A percentile compares a stretch with the other conserved stretches of the same genome.
Conservation (phyloP, 306 rosid genomes). For the Geum urbanum region DNA sequence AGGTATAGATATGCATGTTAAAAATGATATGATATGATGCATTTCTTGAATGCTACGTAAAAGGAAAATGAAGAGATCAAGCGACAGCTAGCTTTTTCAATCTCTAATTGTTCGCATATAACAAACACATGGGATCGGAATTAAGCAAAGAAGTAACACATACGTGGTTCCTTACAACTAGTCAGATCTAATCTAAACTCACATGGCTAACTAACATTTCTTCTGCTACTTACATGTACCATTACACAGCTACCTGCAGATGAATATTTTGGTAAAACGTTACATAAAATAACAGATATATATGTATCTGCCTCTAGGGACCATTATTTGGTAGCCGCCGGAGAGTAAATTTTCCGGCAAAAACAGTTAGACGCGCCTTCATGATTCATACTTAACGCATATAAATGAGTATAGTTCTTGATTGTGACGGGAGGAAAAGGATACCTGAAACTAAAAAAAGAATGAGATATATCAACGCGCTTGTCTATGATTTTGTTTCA, state of each 20-base stretch:
- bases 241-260: neutral
- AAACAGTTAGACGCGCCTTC: neutral
- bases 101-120: neutral
- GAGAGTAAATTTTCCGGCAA: neutral
- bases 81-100: neutral
- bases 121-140: neutral
- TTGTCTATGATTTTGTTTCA: neutral
- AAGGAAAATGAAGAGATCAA: conserved; percentile 12
- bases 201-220: neutral
- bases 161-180: conserved; percentile 3
- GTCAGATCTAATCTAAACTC: neutral
- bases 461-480: neutral
- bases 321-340: neutral
- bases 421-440: conserved; percentile 1
- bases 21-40: neutral
- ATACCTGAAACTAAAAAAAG: neutral
- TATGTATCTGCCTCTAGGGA: neutral
- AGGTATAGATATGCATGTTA: neutral
- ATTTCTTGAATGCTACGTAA: conserved; percentile 25
- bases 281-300: neutral
- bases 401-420: neutral
- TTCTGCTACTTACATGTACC: neutral
- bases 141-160: neutral
- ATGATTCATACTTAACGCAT: neutral
- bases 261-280: no score